Conservation (phyloP, 192 early-diverging fungal species). For the Backusella macrospora region DNA sequence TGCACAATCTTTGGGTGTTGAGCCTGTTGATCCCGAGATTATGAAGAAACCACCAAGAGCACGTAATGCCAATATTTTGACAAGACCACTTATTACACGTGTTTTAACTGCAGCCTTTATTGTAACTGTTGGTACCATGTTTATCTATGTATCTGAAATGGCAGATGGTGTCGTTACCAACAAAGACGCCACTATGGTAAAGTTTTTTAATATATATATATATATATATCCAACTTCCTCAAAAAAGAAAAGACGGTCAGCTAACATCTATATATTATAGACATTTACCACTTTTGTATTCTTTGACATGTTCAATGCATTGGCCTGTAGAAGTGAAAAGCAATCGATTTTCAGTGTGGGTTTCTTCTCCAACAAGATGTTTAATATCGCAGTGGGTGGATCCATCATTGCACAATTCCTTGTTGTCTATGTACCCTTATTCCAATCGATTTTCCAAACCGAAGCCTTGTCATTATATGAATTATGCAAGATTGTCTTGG, state of each 20-base stretch:
- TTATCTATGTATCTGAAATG: conserved; percentile 79
- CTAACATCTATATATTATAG: conserved; percentile 43
- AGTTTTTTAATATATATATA: too few relatives aligned
- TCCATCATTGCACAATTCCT: conserved; percentile 85
- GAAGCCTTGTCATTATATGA: conserved; percentile 80
- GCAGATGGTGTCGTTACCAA: conserved; percentile 69
- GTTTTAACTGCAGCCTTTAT: conserved; percentile 79
- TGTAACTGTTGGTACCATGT: conserved; percentile 87
- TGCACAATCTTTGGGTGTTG: conserved; percentile 96
- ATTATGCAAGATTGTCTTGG: conserved; percentile 62
- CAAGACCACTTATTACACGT: conserved; percentile 65
- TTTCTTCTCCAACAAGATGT: conserved; percentile 85
- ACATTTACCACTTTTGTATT: conserved; percentile 97
- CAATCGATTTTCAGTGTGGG: conserved; percentile 84
- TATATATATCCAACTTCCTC: too few relatives aligned
- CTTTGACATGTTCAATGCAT: conserved; percentile 95
- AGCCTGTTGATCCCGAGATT: conserved; percentile 88
- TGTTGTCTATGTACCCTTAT: conserved; percentile 87
- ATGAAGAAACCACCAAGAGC: conserved; percentile 87
- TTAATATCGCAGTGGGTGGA: conserved; percentile 79
- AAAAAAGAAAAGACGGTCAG: too few relatives aligned
- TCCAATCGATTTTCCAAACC: conserved; percentile 94
- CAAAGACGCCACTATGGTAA: conserved; percentile 89
- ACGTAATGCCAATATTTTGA: conserved; percentile 81
- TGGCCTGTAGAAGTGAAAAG: conserved; percentile 85